These are phyloP conservation scores for Amauroascus verrucosus DNA, from an alignment of 2,329 filamentous ascomycete species.

Conservation along the genomic window DNA sequence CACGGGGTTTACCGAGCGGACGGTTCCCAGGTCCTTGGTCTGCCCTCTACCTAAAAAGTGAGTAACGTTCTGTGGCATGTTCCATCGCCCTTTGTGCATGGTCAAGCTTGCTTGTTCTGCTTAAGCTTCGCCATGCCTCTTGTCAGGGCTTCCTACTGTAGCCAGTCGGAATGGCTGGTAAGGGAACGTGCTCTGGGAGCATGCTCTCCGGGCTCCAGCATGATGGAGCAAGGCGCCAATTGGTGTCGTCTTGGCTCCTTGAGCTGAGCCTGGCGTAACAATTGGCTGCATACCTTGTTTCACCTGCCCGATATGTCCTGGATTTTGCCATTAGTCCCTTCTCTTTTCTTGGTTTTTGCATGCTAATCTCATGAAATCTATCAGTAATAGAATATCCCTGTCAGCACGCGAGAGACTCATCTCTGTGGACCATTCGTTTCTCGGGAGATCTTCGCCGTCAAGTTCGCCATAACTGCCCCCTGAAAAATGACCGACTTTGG, in stretches of 20 bases:
- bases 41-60: not conserved
- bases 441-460: not conserved
- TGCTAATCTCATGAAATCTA: not conserved
- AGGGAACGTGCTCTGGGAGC: constrained; percentile 1
- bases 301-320: not conserved
- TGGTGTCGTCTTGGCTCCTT: constrained; percentile 1
- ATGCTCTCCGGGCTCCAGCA: not conserved
- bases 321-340: not conserved
- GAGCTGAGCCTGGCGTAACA: not conserved
- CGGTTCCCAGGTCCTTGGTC: not conserved
- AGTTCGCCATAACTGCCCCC: not conserved
- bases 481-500: constrained; percentile 30
- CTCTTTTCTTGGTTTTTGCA: not conserved
- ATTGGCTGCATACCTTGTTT: not conserved
- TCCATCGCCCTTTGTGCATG: not conserved
- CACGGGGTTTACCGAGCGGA: not conserved
- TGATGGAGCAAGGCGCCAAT: not conserved
- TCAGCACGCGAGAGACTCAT: not conserved
- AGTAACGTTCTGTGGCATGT: not conserved
- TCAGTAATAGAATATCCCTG: not conserved
- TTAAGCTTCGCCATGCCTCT: constrained; percentile 2
- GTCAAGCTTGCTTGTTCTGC: not conserved
- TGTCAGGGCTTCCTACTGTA: not conserved
- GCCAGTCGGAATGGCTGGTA: constrained; percentile 3
- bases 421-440: not conserved